A percentile compares a stretch with the other conserved stretches of the same genome.
phyloP scores from a whole-genome alignment of 768 basidiomycete species.

The Leucocoprinus sp. region DNA sequence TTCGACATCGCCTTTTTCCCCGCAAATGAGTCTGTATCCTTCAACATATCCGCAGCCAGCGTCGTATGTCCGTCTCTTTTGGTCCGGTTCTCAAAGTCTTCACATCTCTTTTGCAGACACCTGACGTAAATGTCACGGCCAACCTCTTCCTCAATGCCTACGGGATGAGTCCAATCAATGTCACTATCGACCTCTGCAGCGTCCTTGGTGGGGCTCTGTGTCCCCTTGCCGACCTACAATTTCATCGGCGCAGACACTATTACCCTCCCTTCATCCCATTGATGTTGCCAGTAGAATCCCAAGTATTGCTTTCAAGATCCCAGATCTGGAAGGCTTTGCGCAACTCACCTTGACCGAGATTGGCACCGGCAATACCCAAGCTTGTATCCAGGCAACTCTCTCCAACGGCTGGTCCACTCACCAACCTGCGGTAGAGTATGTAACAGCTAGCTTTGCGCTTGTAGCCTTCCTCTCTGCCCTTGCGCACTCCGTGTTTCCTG shows the following conservation, averaged over 20 bases:
- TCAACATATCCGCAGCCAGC: constrained; percentile 81
- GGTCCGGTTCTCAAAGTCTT: constrained; percentile 7
- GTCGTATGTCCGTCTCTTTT: constrained; percentile 48
- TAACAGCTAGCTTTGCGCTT: constrained; percentile 59
- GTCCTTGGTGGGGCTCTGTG: constrained; percentile 76
- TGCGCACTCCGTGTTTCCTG: constrained; percentile 44
- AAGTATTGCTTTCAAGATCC: constrained; percentile 74
- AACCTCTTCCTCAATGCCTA: constrained; percentile 84
- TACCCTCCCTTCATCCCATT: constrained; percentile 50
- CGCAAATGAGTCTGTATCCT: constrained; percentile 63
- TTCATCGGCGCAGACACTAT: constrained; percentile 79
- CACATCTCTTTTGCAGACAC: constrained; percentile 37
- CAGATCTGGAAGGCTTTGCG: constrained; percentile 86
- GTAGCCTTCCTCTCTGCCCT: constrained; percentile 56
- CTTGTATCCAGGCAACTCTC: constrained; percentile 87
- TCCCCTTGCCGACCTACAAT: constrained; percentile 72
- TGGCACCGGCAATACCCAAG: constrained; percentile 63
- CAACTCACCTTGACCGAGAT: constrained; percentile 68
- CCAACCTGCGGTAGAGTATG: constrained; percentile 71
- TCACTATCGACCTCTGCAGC: constrained; percentile 80
- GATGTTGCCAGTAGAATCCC: constrained; percentile 57
- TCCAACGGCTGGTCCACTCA: constrained; percentile 85
- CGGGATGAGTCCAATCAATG: constrained; percentile 72
- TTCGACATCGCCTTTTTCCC: constrained; percentile 68
- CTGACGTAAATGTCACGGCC: constrained; percentile 74